Base-by-base conservation (phyloP, 805 yeast genomes). In the Metschnikowia similis region DNA sequence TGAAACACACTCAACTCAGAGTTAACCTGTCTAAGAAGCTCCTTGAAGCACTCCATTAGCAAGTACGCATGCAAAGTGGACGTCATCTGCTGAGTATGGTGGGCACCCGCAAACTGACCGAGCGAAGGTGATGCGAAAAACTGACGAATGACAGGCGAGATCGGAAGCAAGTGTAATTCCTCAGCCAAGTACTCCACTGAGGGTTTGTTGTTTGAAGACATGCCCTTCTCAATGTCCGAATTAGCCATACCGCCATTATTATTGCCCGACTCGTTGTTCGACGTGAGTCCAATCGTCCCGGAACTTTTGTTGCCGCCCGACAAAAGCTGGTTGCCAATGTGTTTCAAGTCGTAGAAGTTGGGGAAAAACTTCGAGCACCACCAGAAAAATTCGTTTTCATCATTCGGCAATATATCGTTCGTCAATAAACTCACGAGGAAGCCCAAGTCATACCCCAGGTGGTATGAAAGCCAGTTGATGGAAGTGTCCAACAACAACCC, bases 361-460 rank as follows among this genome's bases (percentile, higher is more conserved):
- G 97, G 96, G 74, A 94, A 89, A 66, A 80, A 89, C 44, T 81
- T 74, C 35, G 76, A 66, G 38, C 89, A 74, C 79, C 89, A 82
- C 75, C 82, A 74, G 53, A 83, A 76, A 61, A 89, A 92, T 35
- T 85, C 96, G 37, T 81, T 80, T 64, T 87, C 91, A 56, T 84
- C 87, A 29, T 79, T 79, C 0, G 98, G 98, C 76, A 92, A 85
- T 44, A 76, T 70, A 45, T 81, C 79, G 66, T 89, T 88, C 58
- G 85, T 81, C 63, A 92, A 74, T 56, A 89, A 74, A 44, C 95
- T 82, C 13, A 90, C 71, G 52, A 94, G 72, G 66, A 91, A 91
- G 1, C 98, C 99, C 64, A 91, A 80, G 66, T 94, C 99, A 67
- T 94, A 94, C 10, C 98, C 99, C 1, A 81, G 84, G 66, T 94